phyloP scores from a whole-genome alignment of 2,329 filamentous ascomycete genomes.

The Amphichorda felina region DNA sequence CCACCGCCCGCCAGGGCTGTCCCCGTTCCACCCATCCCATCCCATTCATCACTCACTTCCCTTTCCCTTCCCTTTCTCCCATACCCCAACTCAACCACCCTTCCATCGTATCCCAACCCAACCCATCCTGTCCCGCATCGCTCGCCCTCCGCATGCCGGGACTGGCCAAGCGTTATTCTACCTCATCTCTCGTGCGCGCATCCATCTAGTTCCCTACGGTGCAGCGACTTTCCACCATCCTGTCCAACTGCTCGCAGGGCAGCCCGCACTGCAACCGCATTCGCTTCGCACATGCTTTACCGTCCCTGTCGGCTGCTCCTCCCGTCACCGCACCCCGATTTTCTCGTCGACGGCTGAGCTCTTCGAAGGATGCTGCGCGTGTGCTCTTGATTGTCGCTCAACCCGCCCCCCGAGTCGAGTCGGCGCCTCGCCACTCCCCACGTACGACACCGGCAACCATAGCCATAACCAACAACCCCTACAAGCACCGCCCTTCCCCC shows the following conservation, averaged over 20 bases:
- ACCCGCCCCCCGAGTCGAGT: conserved; percentile 1
- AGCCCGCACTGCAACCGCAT: neutral
- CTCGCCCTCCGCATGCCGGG: neutral
- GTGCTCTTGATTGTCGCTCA: conserved; percentile 3
- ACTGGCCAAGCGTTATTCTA: neutral
- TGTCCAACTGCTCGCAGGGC: neutral
- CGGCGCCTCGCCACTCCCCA: neutral
- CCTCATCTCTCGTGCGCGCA: neutral
- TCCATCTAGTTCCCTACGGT: neutral
- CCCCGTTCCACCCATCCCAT: neutral
- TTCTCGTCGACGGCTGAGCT: neutral
- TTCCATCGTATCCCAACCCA: no score
- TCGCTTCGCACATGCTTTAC: conserved; percentile 2
- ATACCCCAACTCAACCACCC: no score
- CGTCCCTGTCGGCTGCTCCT: neutral
- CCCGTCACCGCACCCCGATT: neutral
- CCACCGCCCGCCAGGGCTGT: no score
- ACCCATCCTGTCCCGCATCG: neutral
- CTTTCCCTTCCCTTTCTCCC: neutral
- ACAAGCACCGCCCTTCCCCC: neutral
- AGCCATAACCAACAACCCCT: neutral
- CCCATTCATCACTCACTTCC: neutral
- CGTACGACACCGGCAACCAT: neutral
- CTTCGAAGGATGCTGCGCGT: conserved; percentile 4
- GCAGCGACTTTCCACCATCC: no score